These are phyloP conservation scores for Escovopsis sp. DNA, from an alignment of 2,329 filamentous ascomycete genomes.

Conservation along the genomic window DNA sequence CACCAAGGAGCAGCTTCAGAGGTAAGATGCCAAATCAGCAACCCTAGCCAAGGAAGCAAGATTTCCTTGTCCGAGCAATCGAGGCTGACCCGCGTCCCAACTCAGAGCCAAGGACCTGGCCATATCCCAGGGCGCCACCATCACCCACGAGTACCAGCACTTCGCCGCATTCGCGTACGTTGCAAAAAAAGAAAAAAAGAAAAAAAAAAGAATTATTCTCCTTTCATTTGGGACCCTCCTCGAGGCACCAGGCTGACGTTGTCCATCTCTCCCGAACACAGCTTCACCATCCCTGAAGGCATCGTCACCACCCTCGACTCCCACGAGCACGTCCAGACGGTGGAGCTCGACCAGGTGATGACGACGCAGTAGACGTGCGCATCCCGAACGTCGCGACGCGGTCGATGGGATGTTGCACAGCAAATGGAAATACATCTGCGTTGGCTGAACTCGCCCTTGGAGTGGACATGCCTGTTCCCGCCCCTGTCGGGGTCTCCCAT, in stretches of 20 bases:
- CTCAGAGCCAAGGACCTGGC: conserved; percentile 65
- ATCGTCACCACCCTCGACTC: conserved; percentile 48
- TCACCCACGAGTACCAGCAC: conserved; percentile 68
- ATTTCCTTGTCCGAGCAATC: too few relatives aligned
- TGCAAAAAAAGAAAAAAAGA: too few relatives aligned
- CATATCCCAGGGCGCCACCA: conserved; percentile 62
- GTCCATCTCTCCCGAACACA: conserved; percentile 21
- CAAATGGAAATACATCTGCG: too few relatives aligned
- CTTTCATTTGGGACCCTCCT: too few relatives aligned
- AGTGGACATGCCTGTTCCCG: too few relatives aligned
- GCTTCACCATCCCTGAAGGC: conserved; percentile 58
- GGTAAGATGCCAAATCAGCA: too few relatives aligned
- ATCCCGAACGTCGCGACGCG: too few relatives aligned
- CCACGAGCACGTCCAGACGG: conserved; percentile 54
- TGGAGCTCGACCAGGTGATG: conserved; percentile 61
- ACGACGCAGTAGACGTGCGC: conserved; percentile 48
- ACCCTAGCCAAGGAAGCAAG: too few relatives aligned
- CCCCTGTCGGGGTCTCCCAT: background rate
- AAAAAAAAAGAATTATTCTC: too few relatives aligned
- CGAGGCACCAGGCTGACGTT: background rate
- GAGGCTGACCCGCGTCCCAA: too few relatives aligned
- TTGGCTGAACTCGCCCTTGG: too few relatives aligned
- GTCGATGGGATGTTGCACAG: background rate
- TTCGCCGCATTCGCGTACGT: conserved; percentile 90
- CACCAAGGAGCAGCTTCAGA: conserved; percentile 48